A percentile compares a stretch with the other conserved stretches of the same genome.
Evolutionary conservation across 768 basidiomycete genomes (phyloP).

Genomic region (Leccinum pellstonianum): DNA sequence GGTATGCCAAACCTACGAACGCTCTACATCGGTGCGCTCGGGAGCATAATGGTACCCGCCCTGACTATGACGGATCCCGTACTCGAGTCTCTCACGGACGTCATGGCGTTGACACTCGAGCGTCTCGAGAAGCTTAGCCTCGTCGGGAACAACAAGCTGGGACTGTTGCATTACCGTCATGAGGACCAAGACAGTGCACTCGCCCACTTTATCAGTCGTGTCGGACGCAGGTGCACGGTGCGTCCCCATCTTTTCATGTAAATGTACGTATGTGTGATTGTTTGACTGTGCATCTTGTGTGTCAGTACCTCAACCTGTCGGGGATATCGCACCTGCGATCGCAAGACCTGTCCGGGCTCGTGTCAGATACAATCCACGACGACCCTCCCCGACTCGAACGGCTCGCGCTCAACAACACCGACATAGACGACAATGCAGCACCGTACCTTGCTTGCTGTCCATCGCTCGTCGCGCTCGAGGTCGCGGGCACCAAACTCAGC

Average conservation of each 20-base stretch:
- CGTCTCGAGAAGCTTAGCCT: conserved; percentile 55
- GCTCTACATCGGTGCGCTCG: conserved; percentile 59
- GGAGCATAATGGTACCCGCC: conserved; percentile 45
- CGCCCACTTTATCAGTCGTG: conserved; percentile 43
- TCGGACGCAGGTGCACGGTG: conserved; percentile 63
- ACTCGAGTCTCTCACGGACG: conserved; percentile 43
- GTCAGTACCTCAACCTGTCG: conserved; percentile 58
- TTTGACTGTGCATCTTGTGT: background rate
- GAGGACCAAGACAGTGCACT: conserved; percentile 35
- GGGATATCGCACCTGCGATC: conserved; percentile 52
- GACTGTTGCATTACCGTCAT: conserved; percentile 26
- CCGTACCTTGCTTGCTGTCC: conserved; percentile 53
- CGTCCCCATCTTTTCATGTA: conserved; percentile 3
- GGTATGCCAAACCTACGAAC: conserved; percentile 43
- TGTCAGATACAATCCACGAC: conserved; percentile 21
- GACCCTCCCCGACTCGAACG: conserved; percentile 41
- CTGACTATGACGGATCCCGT: conserved; percentile 57
- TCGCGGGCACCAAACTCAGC: conserved; percentile 60
- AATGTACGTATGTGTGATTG: background rate
- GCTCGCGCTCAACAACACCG: conserved; percentile 58
- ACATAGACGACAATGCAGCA: conserved; percentile 56
- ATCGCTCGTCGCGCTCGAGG: conserved; percentile 45
- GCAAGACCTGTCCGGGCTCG: conserved; percentile 48
- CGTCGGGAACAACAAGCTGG: conserved; percentile 63
- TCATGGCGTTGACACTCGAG: conserved; percentile 33